Conservation (phyloP, 2,329 filamentous ascomycete species). For the Aspergillus tamarii region DNA sequence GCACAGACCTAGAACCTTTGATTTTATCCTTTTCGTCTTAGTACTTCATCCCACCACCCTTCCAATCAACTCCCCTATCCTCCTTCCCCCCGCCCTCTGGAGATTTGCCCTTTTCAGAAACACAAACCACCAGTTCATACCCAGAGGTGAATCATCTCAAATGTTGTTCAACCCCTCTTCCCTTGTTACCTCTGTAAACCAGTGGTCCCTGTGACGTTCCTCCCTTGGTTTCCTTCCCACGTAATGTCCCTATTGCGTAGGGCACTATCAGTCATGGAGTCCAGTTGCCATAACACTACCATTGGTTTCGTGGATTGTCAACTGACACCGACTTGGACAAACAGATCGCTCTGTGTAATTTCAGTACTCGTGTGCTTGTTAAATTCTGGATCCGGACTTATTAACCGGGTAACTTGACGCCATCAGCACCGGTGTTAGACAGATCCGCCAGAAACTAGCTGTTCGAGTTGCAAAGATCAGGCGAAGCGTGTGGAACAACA, state of each 20-base stretch:
- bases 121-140: neutral
- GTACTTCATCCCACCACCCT: neutral
- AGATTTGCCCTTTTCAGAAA: neutral
- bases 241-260: slow-evolving; percentile 27
- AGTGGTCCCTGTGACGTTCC: slow-evolving; percentile 5
- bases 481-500: neutral
- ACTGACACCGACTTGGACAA: slow-evolving; percentile 22
- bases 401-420: neutral
- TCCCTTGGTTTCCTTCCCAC: slow-evolving; percentile 11
- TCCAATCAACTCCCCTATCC: neutral
- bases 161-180: neutral
- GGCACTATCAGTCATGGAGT: slow-evolving; percentile 17
- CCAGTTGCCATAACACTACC: slow-evolving; percentile 20
- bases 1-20: neutral
- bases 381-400: slow-evolving; percentile 5
- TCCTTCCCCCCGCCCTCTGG: neutral
- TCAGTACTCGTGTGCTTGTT: slow-evolving; percentile 13
- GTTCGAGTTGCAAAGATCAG: neutral
- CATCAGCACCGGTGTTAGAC: neutral
- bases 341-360: slow-evolving; percentile 23
- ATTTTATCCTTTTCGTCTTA: neutral
- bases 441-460: neutral
- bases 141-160: slow-evolving; percentile 4
- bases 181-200: slow-evolving; percentile 14
- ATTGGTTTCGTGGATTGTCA: slow-evolving; percentile 17